Base-by-base conservation (phyloP, 139 green algal species). In the Bryopsis sp. region DNA sequence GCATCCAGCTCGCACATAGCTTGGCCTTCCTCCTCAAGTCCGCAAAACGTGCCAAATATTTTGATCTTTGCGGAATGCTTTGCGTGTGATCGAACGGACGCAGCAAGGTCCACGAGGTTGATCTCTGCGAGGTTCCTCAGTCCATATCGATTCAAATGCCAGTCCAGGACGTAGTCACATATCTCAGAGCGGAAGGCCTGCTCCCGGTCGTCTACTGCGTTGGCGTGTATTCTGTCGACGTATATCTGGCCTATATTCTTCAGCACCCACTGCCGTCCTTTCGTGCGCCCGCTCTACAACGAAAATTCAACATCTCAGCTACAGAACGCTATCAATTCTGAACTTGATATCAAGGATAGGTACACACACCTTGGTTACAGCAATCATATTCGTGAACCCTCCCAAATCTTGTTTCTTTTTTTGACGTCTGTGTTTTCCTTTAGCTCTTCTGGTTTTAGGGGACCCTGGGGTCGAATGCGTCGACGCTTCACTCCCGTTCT, bases 71-170 rank as follows among this genome's bases (percentile, higher is more conserved):
- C 7, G 43, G 39, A 31, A 29, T 64, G 38, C 31, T 19, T 63
- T 29, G 28, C 59, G 72, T 81, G 72, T 26, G 76, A 67, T 5
- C 76, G 75, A n/a, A 78, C 68, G 38, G 46, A 72, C n/a, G 74
- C 74, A 35, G 83, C 74, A 35, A 86, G 78, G 54, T 86, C 76
- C 36, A 81, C 36, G 64, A 86, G 71, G 70, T 73, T 81, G 43
- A 73, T 66, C 66, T 89, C 83, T 24, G 83, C 83, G 39, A 89
- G 68, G 46, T 72, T 73, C 24, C 74, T 71, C 48, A 89, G 73
- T 1, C 83, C 83, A 64, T 81, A 89, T n/a, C 68, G 64, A 19
- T 54, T 11, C 11, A 54, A 19, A 19, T 54, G 43, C 43, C 43
- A 54, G 11, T 54, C 43, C 15, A 54, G 19, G 43, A 54, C 19